A percentile compares a stretch with the other conserved stretches of the same genome.
phyloP scores from a whole-genome alignment of 1,284 basidiomycete genomes.

The Trametes pubescens region DNA sequence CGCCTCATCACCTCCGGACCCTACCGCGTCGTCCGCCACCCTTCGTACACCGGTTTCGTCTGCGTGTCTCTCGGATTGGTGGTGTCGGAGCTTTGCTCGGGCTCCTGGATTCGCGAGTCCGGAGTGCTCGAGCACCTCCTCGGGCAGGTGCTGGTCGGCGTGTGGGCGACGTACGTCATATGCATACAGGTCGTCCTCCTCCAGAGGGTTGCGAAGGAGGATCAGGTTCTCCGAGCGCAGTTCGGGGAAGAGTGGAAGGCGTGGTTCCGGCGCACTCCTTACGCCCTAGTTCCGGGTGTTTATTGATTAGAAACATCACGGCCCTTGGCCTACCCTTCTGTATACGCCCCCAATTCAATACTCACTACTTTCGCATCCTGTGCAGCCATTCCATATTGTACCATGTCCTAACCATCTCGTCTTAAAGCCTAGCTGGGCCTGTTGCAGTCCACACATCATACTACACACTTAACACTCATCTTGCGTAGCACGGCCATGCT shows the following conservation, averaged over 20 bases:
- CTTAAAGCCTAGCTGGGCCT: too few species aligned
- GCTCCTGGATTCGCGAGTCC: neutral
- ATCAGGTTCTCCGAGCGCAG: neutral
- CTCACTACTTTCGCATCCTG: too few species aligned
- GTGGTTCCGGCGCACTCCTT: constrained; percentile 2
- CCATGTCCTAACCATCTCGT: too few species aligned
- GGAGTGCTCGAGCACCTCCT: neutral
- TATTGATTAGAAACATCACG: too few species aligned
- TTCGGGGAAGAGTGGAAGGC: constrained; percentile 9
- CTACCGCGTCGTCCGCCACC: constrained; percentile 8
- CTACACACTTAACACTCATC: too few species aligned
- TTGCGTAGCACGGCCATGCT: too few species aligned
- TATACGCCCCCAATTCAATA: too few species aligned
- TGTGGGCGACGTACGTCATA: neutral
- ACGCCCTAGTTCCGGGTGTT: constrained; percentile 5
- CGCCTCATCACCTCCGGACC: constrained; percentile 12
- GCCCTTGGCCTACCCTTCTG: too few species aligned
- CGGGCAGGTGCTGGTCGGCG: neutral
- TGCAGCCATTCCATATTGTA: too few species aligned
- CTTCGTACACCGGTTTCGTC: constrained; percentile 6
- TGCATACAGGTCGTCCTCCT: neutral
- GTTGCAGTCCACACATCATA: too few species aligned
- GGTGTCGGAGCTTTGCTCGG: neutral
- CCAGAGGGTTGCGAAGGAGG: constrained; percentile 4
- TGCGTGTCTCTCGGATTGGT: neutral